These are phyloP conservation scores for Vanderwaltozyma polyspora DNA, from an alignment of 805 yeast species.

Conservation along the genomic window DNA sequence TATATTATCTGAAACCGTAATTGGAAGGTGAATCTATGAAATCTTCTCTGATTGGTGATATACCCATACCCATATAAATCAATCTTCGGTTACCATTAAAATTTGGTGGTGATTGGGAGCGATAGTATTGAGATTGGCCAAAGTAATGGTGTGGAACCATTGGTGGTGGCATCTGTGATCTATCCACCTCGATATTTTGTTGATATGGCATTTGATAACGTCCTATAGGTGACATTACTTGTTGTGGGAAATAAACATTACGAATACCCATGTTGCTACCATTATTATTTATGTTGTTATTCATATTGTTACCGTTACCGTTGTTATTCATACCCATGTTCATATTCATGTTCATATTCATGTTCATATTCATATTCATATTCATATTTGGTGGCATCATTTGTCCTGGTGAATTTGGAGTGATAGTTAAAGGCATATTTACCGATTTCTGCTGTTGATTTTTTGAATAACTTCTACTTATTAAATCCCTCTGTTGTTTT, in stretches of 20 bases:
- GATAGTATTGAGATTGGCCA: background rate
- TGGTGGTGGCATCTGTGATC: background rate
- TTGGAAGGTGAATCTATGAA: background rate
- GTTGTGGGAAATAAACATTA: background rate
- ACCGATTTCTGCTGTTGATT: too few species aligned
- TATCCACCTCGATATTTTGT: background rate
- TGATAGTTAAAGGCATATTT: too few species aligned
- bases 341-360: too few species aligned
- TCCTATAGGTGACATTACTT: background rate
- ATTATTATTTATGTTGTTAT: conserved; percentile 1
- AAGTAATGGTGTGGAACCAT: background rate
- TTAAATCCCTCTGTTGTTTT: conserved; percentile 18
- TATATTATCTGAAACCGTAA: background rate
- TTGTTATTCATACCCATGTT: too few species aligned
- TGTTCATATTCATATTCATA: too few species aligned
- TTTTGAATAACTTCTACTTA: too few species aligned
- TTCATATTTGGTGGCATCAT: too few species aligned
- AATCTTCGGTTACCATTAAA: background rate
- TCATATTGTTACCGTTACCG: conserved; percentile 1
- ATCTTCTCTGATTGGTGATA: background rate
- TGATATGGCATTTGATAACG: background rate
- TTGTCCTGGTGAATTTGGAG: too few species aligned
- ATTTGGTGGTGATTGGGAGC: background rate
- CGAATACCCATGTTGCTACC: too few species aligned
- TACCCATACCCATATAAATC: background rate